A percentile compares a stretch with the other conserved stretches of the same genome.
Conservation (phyloP, 768 basidiomycete species). For the Termitomyces sp. region DNA sequence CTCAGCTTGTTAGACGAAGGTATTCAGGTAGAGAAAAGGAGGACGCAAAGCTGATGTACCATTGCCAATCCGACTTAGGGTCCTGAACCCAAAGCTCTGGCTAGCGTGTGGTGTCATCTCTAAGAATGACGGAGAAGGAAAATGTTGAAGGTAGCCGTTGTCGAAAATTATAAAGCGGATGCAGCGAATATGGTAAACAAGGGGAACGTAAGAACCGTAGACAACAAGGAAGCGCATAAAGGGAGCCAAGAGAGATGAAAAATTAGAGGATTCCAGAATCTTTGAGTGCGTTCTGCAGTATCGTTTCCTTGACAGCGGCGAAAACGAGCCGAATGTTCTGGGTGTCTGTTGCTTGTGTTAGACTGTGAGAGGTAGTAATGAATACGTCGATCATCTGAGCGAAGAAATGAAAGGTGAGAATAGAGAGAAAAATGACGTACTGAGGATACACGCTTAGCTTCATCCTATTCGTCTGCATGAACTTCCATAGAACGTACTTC, state of each 20-base stretch:
- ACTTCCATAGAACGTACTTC: constrained; percentile 92
- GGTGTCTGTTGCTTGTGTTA: constrained; percentile 18
- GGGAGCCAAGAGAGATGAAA: not conserved
- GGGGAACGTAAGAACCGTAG: not conserved
- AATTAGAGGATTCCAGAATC: constrained; percentile 14
- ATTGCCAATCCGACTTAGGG: too few species aligned
- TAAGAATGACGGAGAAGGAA: too few species aligned
- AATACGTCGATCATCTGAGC: too few species aligned
- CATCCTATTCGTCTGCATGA: constrained; percentile 88
- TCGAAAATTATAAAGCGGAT: too few species aligned
- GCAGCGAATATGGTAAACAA: too few species aligned
- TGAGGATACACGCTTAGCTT: constrained; percentile 88
- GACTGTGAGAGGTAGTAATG: not conserved
- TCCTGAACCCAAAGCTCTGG: too few species aligned
- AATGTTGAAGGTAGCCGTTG: too few species aligned
- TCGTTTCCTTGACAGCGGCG: constrained; percentile 15
- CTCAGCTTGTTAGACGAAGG: too few species aligned
- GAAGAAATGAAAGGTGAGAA: not conserved
- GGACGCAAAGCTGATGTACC: too few species aligned
- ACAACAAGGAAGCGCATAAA: not conserved
- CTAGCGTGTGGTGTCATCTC: too few species aligned
- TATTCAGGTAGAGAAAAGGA: too few species aligned
- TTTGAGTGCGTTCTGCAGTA: constrained; percentile 12
- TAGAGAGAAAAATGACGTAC: constrained; percentile 37
- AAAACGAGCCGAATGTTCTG: constrained; percentile 13